phyloP scores from a whole-genome alignment of 305 asterid genomes.

The Fraxinus xanthoxyloides region DNA sequence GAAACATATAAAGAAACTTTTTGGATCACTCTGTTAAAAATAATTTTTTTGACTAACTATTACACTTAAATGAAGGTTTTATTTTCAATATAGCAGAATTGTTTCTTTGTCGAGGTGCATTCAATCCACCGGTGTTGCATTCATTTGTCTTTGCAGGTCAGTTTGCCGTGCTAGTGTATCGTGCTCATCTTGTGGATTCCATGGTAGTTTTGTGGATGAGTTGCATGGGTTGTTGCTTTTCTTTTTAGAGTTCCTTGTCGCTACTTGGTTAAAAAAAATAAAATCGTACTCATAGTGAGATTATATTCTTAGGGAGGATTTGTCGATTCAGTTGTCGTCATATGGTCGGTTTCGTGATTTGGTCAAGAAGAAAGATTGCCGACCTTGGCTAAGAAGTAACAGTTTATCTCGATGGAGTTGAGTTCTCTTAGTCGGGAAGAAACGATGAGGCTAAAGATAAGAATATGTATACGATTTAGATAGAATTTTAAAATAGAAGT shows the following conservation, averaged over 20 bases:
- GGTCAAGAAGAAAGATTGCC: not conserved
- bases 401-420: not conserved
- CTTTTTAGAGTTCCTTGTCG: not conserved
- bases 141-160: too few relatives aligned
- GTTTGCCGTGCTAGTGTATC: too few relatives aligned
- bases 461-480: not conserved
- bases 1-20: not conserved
- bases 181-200: not conserved
- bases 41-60: too few relatives aligned
- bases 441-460: not conserved
- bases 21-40: not conserved
- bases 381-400: not conserved
- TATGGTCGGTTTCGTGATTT: not conserved
- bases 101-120: not conserved
- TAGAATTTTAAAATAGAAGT: not conserved
- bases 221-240: not conserved
- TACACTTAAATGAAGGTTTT: not conserved
- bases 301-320: not conserved
- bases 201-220: not conserved
- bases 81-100: not conserved
- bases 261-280: not conserved
- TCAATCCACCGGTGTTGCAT: not conserved
- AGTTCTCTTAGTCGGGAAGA: not conserved
- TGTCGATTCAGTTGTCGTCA: not conserved
- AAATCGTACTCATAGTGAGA: not conserved